Evolutionary conservation across 2,329 filamentous ascomycete genomes (phyloP).

Genomic region (Colletotrichum lupini): DNA sequence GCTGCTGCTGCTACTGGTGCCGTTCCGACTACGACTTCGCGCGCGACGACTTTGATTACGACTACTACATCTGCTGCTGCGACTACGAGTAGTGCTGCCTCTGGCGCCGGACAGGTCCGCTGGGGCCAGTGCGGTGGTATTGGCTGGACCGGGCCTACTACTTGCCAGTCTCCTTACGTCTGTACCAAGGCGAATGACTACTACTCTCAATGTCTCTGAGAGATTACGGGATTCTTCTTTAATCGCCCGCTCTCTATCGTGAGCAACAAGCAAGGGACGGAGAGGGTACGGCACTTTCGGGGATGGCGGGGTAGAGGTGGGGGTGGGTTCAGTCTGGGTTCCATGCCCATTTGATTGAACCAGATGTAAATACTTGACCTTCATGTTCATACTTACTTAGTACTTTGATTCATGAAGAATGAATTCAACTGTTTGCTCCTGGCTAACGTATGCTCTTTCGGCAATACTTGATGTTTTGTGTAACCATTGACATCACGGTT

Average conservation of each 20-base stretch:
- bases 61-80: constrained; percentile 9
- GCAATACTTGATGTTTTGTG: background rate
- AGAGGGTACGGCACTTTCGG: background rate
- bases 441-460: background rate
- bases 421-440: background rate
- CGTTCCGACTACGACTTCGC: constrained; percentile 15
- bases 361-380: background rate
- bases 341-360: background rate
- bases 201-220: constrained; percentile 40
- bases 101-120: constrained; percentile 22
- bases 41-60: constrained; percentile 13
- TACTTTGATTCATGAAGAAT: background rate
- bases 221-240: background rate
- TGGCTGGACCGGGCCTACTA: constrained; percentile 36
- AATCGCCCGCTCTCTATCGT: too few species aligned
- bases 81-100: constrained; percentile 23
- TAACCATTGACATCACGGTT: background rate
- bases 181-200: constrained; percentile 38
- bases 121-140: constrained; percentile 40
- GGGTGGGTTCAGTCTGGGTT: background rate
- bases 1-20: constrained; percentile 41
- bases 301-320: background rate
- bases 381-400: background rate
- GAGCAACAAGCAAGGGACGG: background rate
- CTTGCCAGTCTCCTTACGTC: constrained; percentile 31